Percentiles rank a stretch among this genome's conserved stretches.
Conservation (phyloP, 1,139 yeast genomes). For the Hyphopichia pseudoburtonii region DNA sequence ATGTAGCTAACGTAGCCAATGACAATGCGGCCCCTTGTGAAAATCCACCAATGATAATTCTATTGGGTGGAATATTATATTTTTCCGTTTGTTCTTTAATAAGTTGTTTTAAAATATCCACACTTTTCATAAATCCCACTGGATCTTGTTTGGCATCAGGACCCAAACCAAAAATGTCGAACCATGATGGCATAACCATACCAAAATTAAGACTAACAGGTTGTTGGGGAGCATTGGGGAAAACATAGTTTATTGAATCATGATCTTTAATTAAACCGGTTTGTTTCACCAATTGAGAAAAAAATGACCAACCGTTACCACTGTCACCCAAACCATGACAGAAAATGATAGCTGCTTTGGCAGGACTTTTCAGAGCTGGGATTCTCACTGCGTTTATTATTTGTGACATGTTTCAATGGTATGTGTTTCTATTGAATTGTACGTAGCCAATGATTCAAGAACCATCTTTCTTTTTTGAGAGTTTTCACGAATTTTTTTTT, state of each 20-base stretch:
- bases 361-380: conserved; percentile 22
- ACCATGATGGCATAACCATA: conserved; percentile 80
- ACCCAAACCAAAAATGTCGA: conserved; percentile 66
- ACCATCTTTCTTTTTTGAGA: background rate
- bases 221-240: conserved; percentile 82
- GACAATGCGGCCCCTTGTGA: conserved; percentile 91
- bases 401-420: background rate
- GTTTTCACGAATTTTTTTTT: no score
- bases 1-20: conserved; percentile 48
- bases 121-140: conserved; percentile 61
- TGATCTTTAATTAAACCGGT: conserved; percentile 46
- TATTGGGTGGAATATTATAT: conserved; percentile 63
- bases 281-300: conserved; percentile 52
- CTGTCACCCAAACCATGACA: conserved; percentile 92
- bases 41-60: conserved; percentile 87
- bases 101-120: conserved; percentile 50
- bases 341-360: conserved; percentile 65
- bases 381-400: conserved; percentile 22
- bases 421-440: no score
- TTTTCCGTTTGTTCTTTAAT: conserved; percentile 62
- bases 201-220: conserved; percentile 74
- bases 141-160: conserved; percentile 54
- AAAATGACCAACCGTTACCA: conserved; percentile 86
- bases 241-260: conserved; percentile 69
- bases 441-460: background rate